Percentiles rank a stretch among this genome's conserved stretches.
These are phyloP conservation scores for Dactylonectria macrodidyma DNA, from an alignment of 2,329 filamentous ascomycete species.

Conservation along the genomic window DNA sequence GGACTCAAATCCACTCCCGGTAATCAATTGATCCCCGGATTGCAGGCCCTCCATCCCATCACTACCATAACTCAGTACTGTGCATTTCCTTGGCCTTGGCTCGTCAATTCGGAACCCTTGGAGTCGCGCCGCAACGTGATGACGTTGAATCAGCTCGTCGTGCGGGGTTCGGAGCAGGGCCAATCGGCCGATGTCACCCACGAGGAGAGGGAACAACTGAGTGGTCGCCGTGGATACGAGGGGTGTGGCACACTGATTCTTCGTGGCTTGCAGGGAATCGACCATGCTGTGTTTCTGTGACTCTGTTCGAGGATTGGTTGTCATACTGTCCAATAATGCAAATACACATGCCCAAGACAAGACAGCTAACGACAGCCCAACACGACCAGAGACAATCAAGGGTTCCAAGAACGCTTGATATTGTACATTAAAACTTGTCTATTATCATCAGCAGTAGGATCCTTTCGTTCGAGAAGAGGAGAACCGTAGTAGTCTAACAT, in stretches of 20 bases:
- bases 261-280: neutral
- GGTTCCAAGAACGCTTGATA: too few relatives aligned
- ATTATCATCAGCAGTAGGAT: neutral
- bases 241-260: slow-evolving; percentile 5
- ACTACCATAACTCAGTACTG: neutral
- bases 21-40: too few relatives aligned
- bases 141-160: slow-evolving; percentile 11
- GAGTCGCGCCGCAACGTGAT: neutral
- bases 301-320: neutral
- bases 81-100: neutral
- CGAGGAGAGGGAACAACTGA: neutral
- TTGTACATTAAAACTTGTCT: too few relatives aligned
- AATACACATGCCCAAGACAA: neutral
- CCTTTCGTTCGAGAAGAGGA: neutral
- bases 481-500: neutral
- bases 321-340: neutral
- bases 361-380: too few relatives aligned
- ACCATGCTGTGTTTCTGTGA: neutral
- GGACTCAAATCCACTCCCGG: too few relatives aligned
- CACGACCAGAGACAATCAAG: too few relatives aligned
- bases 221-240: slow-evolving; percentile 21
- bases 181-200: slow-evolving; percentile 15
- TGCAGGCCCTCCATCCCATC: neutral
- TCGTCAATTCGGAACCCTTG: slow-evolving; percentile 2
- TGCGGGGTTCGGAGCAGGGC: slow-evolving; percentile 16